A percentile compares a stretch with the other conserved stretches of the same genome.
phyloP scores from a whole-genome alignment of 2,329 filamentous ascomycete species.

The Cercospora berteroae region DNA sequence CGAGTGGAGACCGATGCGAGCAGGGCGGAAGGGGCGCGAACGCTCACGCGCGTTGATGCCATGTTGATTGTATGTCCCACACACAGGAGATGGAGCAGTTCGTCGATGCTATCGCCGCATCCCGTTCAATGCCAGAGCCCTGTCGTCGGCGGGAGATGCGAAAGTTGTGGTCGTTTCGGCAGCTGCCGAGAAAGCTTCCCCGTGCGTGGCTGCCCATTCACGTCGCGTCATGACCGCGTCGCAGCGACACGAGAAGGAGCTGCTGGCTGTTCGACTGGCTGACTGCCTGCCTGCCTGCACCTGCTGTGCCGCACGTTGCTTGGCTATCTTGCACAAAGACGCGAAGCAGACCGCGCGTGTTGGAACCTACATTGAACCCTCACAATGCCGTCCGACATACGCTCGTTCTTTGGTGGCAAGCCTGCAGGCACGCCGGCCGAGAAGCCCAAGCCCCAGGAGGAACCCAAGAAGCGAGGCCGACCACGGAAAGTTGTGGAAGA shows the following conservation, averaged over 20 bases:
- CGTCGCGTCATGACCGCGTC: slow-evolving; percentile 13
- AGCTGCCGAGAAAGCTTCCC: neutral
- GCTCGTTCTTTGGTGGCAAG: slow-evolving; percentile 84
- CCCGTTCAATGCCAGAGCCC: neutral
- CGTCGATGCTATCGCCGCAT: neutral
- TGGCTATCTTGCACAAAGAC: neutral
- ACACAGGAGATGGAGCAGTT: neutral
- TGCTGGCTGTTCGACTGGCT: neutral
- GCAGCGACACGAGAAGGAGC: neutral
- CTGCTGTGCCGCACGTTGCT: neutral
- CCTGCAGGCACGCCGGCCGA: slow-evolving; percentile 54
- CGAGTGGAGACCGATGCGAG: slow-evolving; percentile 33
- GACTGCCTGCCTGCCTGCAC: neutral
- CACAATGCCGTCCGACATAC: slow-evolving; percentile 78
- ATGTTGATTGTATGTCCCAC: neutral
- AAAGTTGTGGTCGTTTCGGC: slow-evolving; percentile 1
- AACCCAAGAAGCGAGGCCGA: slow-evolving; percentile 49
- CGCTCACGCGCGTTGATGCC: slow-evolving; percentile 10
- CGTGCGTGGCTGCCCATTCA: slow-evolving; percentile 1
- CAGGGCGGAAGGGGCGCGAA: slow-evolving; percentile 19
- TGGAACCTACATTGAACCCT: neutral
- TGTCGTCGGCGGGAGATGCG: neutral
- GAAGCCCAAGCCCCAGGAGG: slow-evolving; percentile 34
- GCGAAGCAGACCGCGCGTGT: neutral
- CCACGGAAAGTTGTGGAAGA: slow-evolving; percentile 71